A percentile compares a stretch with the other conserved stretches of the same genome.
Evolutionary conservation across 495 filamentous ascomycete genomes (phyloP).

Genomic region (Penicillium angulare): DNA sequence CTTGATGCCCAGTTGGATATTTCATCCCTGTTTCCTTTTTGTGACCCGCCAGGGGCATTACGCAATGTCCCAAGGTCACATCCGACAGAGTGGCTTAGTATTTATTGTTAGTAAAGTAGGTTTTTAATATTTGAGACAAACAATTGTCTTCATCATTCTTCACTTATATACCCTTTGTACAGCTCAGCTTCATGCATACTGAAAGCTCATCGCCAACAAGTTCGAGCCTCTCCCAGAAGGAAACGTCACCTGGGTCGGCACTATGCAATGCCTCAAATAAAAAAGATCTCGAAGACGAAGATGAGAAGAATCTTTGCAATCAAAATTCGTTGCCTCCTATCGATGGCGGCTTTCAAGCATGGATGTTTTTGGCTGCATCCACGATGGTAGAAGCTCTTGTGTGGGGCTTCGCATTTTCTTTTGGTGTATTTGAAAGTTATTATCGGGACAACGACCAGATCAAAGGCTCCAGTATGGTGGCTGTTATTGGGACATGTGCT

Average conservation of each 20-base stretch:
- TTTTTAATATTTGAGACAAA: background rate
- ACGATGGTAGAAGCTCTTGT: slow-evolving; percentile 20
- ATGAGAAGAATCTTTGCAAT: background rate
- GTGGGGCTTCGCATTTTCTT: slow-evolving; percentile 25
- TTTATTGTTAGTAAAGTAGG: background rate
- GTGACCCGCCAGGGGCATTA: background rate
- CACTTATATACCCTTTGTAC: background rate
- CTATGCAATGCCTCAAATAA: slow-evolving; percentile 4
- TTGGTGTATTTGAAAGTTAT: slow-evolving; percentile 33
- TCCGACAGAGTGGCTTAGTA: too few species aligned
- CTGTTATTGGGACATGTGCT: slow-evolving; percentile 52
- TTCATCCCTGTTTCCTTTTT: background rate
- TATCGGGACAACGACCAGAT: slow-evolving; percentile 18
- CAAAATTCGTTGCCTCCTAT: slow-evolving; percentile 5
- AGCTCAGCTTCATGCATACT: background rate
- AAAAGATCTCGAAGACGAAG: background rate
- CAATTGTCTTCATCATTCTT: background rate
- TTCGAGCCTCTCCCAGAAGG: background rate
- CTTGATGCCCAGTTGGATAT: slow-evolving; percentile 10
- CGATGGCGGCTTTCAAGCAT: slow-evolving; percentile 20
- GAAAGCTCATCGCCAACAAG: background rate
- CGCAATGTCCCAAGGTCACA: too few species aligned
- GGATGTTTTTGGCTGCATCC: slow-evolving; percentile 20
- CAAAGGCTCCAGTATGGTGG: slow-evolving; percentile 35
- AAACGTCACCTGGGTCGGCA: too few species aligned